These are phyloP conservation scores for Pseudevernia furfuracea DNA, from an alignment of 495 filamentous ascomycete genomes.

Conservation along the genomic window DNA sequence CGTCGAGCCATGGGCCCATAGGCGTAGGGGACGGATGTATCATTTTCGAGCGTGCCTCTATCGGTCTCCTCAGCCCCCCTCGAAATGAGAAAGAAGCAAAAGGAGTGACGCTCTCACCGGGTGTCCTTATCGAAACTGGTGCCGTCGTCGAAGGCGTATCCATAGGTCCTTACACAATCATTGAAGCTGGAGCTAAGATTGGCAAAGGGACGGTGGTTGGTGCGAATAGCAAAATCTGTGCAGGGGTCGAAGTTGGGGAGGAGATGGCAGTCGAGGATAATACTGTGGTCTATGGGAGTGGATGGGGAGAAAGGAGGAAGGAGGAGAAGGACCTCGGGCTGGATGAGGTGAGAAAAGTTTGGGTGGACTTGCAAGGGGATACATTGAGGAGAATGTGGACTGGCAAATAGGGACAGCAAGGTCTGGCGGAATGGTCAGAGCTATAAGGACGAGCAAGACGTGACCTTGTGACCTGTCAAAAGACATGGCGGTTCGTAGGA, in stretches of 20 bases:
- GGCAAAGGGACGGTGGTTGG: slow-evolving; percentile 58
- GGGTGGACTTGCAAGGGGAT: slow-evolving; percentile 12
- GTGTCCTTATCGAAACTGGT: slow-evolving; percentile 51
- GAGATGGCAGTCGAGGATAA: slow-evolving; percentile 18
- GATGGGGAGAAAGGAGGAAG: slow-evolving; percentile 16
- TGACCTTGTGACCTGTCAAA: not conserved
- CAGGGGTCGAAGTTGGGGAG: slow-evolving; percentile 16
- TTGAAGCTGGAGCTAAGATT: slow-evolving; percentile 54
- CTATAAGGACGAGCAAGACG: not conserved
- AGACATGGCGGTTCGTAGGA: not conserved
- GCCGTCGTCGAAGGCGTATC: slow-evolving; percentile 35
- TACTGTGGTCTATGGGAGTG: slow-evolving; percentile 19
- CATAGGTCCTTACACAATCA: slow-evolving; percentile 53
- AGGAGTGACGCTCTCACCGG: slow-evolving; percentile 54
- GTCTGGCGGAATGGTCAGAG: not conserved
- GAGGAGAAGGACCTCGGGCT: slow-evolving; percentile 9
- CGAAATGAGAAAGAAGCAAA: slow-evolving; percentile 19
- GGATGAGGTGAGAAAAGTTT: slow-evolving; percentile 6
- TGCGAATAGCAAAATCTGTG: slow-evolving; percentile 41
- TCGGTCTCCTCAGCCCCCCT: slow-evolving; percentile 31
- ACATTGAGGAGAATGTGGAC: slow-evolving; percentile 19
- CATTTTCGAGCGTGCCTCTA: slow-evolving; percentile 54
- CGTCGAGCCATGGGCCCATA: slow-evolving; percentile 51
- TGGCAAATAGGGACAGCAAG: slow-evolving; percentile 12
- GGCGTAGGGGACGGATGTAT: slow-evolving; percentile 58